Percentiles rank a stretch among this genome's conserved stretches.
phyloP scores from a whole-genome alignment of 495 filamentous ascomycete species.

The Podospora australis region DNA sequence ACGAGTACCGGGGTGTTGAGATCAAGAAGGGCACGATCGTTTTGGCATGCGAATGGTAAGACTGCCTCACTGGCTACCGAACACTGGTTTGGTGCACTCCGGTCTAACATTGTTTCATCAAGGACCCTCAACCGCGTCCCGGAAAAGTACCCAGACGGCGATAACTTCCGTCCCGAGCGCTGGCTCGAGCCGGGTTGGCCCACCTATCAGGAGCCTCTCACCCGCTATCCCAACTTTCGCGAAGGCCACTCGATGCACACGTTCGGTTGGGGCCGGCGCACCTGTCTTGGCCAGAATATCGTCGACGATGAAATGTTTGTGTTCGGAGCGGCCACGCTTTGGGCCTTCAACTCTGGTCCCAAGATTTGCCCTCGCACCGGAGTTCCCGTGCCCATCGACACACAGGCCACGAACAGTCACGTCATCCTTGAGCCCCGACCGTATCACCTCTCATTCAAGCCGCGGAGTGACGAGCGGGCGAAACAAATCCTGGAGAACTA shows the following conservation, averaged over 20 bases:
- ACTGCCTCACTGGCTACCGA: not conserved
- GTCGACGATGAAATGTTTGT: slow-evolving; percentile 52
- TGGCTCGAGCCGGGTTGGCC: slow-evolving; percentile 48
- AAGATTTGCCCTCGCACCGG: slow-evolving; percentile 37
- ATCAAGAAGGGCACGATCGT: slow-evolving; percentile 48
- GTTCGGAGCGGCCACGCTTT: slow-evolving; percentile 42
- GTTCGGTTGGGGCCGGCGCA: slow-evolving; percentile 59
- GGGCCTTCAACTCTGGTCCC: slow-evolving; percentile 42
- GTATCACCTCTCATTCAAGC: slow-evolving; percentile 35
- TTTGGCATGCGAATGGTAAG: slow-evolving; percentile 50
- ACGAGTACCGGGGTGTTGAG: slow-evolving; percentile 43
- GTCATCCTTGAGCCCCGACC: slow-evolving; percentile 42
- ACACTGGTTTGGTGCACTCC: not conserved
- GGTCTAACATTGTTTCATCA: not conserved
- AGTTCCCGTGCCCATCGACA: slow-evolving; percentile 39
- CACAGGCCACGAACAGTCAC: slow-evolving; percentile 43
- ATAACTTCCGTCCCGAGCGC: slow-evolving; percentile 48
- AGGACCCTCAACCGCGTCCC: slow-evolving; percentile 48
- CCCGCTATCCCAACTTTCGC: slow-evolving; percentile 46
- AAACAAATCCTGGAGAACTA: slow-evolving; percentile 31
- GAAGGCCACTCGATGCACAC: slow-evolving; percentile 43
- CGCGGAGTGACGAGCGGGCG: slow-evolving; percentile 27
- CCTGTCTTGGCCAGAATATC: slow-evolving; percentile 57
- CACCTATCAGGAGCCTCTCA: slow-evolving; percentile 48
- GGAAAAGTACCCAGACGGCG: slow-evolving; percentile 45